Evolutionary conservation across 331 rosid species (phyloP), one percentile per base, ranked within the genome.

Genomic region (Acacia pycnantha): DNA sequence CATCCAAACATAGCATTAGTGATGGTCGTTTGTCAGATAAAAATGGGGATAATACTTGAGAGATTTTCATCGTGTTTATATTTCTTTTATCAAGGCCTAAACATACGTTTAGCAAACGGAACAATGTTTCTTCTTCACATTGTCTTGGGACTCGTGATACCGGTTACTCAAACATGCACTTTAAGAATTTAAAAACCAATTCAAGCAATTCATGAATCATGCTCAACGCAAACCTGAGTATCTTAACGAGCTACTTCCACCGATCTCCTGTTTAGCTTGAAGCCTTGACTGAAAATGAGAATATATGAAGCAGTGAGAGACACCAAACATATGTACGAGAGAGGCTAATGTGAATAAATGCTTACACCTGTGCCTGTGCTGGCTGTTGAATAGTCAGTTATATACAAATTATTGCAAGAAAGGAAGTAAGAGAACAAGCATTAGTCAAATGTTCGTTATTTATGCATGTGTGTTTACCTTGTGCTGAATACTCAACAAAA

Each of bases 181-280:
- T 22, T n/a, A 68, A 41, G 48, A 82, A 22, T 33, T 72, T 44
- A 24, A 62, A 61, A 65, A 67, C 73, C 7, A 61, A 73, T 35
- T 78, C 72, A 50, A 68, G 73, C 40, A 64, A 50, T 43, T 19
- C 58, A 29, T 10, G 13, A n/a, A 43, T 69, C 46, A 54, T 78
- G 76, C 75, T 37, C 77, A 78, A 81, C 44, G 78, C 86, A 80
- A 90, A 93, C 97, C 97, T 91, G 97, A 87, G 90, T 93, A 93
- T 93, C 97, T 90, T 79, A 88, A 84, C 19, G 94, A 88, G 79
- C 82, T 81, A 81, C 83, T 91, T 83, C 92, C 88, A 40, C 97
- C 97, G 72, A 93, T 93, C 88, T 90, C 97, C 77, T 93, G 97
- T 88, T 90, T 93, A 31, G 97, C 97, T 87, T 93, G 97, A 87